Conservation (phyloP, 2,329 filamentous ascomycete species). For the Fusarium albosuccineum region DNA sequence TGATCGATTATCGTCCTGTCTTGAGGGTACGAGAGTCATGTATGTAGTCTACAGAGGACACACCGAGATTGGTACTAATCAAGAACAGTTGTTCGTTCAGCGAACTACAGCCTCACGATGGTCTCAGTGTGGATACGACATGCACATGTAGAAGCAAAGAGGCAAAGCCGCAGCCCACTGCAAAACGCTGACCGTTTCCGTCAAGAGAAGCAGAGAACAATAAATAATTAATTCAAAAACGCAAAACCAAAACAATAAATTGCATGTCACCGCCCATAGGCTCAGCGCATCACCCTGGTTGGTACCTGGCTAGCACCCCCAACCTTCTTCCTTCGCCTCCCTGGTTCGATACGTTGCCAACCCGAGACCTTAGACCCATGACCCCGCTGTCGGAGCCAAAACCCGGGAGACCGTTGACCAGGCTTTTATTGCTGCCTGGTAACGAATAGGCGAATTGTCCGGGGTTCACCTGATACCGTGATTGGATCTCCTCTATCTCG, state of each 20-base stretch:
- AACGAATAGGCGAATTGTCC: constrained; percentile 35
- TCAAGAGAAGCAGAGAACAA: neutral
- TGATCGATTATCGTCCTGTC: neutral
- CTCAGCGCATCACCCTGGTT: constrained; percentile 24
- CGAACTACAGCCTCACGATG: neutral
- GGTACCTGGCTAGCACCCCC: constrained; percentile 11
- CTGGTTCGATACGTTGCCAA: constrained; percentile 28
- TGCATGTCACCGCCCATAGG: constrained; percentile 5
- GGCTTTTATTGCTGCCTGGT: constrained; percentile 22
- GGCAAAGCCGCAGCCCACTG: neutral
- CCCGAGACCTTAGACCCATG: constrained; percentile 34
- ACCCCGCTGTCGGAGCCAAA: constrained; percentile 31
- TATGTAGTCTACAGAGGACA: neutral
- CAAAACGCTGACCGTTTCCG: constrained; percentile 14
- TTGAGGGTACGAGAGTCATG: neutral
- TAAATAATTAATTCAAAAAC: constrained; percentile 4
- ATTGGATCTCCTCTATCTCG: constrained; percentile 35
- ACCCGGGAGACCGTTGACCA: constrained; percentile 31
- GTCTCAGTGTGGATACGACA: neutral
- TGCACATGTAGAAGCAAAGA: neutral
- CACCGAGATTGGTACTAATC: neutral
- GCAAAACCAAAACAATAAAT: constrained; percentile 15
- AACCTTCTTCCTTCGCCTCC: constrained; percentile 24
- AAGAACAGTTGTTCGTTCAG: neutral
- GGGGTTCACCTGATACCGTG: constrained; percentile 24